Conservation (phyloP, 345 rosid genomes). For the Heritiera littoralis region DNA sequence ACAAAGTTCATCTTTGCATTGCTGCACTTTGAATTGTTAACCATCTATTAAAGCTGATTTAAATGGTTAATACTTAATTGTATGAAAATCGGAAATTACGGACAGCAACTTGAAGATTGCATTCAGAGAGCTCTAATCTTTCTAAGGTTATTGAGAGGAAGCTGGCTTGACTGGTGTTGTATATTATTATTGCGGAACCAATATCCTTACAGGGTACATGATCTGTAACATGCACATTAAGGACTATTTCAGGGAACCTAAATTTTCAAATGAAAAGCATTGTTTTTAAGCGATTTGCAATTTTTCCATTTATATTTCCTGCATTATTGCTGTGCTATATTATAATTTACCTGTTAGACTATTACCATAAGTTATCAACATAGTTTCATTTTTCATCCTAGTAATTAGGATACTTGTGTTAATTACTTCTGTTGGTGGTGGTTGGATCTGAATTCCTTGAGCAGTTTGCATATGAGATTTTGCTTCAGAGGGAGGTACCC, state of each 20-base stretch:
- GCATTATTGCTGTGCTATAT: background rate
- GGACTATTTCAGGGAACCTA: background rate
- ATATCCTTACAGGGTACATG: background rate
- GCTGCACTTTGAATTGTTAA: background rate
- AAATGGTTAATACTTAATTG: background rate
- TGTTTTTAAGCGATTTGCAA: background rate
- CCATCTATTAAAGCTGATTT: conserved; percentile 3
- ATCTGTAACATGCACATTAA: background rate
- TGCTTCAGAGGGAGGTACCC: background rate
- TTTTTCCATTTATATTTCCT: background rate
- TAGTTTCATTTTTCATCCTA: background rate
- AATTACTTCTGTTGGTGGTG: background rate
- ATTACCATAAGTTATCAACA: background rate
- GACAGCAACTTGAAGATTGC: background rate
- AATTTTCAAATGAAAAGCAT: background rate
- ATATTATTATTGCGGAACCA: background rate
- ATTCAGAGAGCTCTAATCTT: background rate
- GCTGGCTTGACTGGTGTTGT: background rate
- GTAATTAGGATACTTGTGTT: background rate
- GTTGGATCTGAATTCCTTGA: background rate
- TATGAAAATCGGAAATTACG: background rate
- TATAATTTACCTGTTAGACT: background rate
- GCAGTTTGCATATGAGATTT: background rate
- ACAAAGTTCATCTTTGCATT: background rate
- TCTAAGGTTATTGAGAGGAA: background rate